phyloP scores from a whole-genome alignment of 176 grass and related monocot species.

The Paspalum vaginatum region DNA sequence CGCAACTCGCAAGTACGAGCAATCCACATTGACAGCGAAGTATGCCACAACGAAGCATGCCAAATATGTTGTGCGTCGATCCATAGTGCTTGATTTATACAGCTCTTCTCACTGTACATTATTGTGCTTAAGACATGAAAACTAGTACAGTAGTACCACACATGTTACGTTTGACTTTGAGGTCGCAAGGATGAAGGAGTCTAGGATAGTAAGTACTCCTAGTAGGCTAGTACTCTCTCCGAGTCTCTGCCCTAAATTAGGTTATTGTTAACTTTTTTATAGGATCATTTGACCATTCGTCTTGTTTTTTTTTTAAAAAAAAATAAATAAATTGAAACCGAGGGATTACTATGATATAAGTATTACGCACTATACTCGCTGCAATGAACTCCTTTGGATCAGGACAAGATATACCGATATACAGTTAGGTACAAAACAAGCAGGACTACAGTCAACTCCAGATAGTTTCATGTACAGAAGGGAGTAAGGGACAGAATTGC shows the following conservation, averaged over 20 bases:
- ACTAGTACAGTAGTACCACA: neutral
- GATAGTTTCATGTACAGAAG: neutral
- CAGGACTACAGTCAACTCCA: constrained; percentile 3
- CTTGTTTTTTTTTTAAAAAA: no score
- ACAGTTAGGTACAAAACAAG: constrained; percentile 6
- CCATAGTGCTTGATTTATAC: neutral
- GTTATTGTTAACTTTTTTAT: no score
- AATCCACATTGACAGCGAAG: no score
- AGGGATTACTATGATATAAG: no score
- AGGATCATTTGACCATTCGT: no score
- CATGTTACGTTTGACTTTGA: neutral
- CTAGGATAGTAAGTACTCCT: neutral
- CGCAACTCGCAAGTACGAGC: no score
- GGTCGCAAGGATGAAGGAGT: neutral
- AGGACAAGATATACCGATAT: constrained; percentile 22
- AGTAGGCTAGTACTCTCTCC: neutral
- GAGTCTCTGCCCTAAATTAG: no score
- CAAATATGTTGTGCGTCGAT: neutral
- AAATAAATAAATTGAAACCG: no score
- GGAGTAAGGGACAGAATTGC: neutral
- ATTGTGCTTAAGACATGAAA: neutral
- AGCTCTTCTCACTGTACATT: neutral
- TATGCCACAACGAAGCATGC: neutral
- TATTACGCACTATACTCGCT: neutral
- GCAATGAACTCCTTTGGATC: constrained; percentile 21